Conservation (phyloP, 495 filamentous ascomycete species). For the Tuber calosporum region DNA sequence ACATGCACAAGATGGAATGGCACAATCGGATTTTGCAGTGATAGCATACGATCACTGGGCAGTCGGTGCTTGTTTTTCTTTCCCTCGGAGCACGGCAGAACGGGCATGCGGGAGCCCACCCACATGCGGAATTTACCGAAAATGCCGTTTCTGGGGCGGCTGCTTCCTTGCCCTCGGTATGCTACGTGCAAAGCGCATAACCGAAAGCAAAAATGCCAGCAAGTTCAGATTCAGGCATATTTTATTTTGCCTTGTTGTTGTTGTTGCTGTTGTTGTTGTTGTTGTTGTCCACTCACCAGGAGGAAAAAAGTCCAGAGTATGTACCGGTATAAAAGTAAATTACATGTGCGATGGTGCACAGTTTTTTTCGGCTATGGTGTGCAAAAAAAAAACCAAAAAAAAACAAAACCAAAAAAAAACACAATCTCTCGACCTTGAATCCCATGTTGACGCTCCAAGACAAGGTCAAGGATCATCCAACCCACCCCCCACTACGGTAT, state of each 20-base stretch:
- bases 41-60: not conserved
- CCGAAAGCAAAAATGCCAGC: constrained; percentile 21
- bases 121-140: constrained; percentile 38
- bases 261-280: too few relatives aligned
- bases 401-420: too few relatives aligned
- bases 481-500: constrained; percentile 8
- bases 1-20: constrained; percentile 3
- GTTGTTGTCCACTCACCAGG: constrained; percentile 30
- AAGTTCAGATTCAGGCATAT: constrained; percentile 30
- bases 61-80: constrained; percentile 4
- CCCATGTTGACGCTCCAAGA: constrained; percentile 16
- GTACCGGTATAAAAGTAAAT: constrained; percentile 27
- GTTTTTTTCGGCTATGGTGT: constrained; percentile 30
- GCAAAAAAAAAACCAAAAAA: too few relatives aligned
- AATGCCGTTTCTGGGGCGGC: constrained; percentile 33
- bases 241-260: constrained; percentile 6
- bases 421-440: constrained; percentile 16
- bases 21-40: not conserved
- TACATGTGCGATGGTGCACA: constrained; percentile 34
- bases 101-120: constrained; percentile 36
- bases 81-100: constrained; percentile 37
- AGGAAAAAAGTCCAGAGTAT: constrained; percentile 24
- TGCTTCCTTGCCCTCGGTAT: constrained; percentile 35
- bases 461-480: constrained; percentile 18
- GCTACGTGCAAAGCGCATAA: constrained; percentile 21